Base-by-base conservation (phyloP, 345 rosid genomes). In the Geranium brycei region DNA sequence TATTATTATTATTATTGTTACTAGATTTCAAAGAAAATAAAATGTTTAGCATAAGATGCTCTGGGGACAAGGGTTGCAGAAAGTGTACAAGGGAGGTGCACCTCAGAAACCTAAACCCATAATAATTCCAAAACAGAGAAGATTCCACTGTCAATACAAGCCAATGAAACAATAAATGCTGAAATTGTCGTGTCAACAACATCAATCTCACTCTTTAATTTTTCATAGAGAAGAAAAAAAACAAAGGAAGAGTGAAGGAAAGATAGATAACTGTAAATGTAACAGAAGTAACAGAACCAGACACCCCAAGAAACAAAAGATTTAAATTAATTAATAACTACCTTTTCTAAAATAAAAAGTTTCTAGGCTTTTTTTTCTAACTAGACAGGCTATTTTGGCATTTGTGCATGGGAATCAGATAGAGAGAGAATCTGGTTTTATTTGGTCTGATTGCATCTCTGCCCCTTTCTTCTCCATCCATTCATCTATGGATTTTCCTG, bases 111-210 rank as follows among this genome's bases (percentile, higher is more conserved):
- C 47, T 38, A 71, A 65, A 61, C 47, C 47, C 53, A 47, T 47
- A 13, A 47, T 11, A 47, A 47, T 47, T 10, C 53, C 53, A 66
- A 72, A 66, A 64, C 72, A 58, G 67, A 12, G 57, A 73, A 75
- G 80, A 77, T 75, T 73, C 73, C 75, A 60, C 60, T 18, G 38
- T 11, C 19, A 58, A 40, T 28, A 71, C 58, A 66, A 65, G 19
- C 62, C 75, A 60, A 71, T 61, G 17, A 40, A 61, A 56, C 57
- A 51, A 62, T 47, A 70, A 63, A 55, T 31, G 66, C 70, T 67
- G 56, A 68, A 59, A 71, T 11, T 58, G 77, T 76, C 78, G 62
- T 69, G 69, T 77, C 79, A 78, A 68, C 18, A 51, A 56, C 73
- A 75, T n/a, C n/a, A n/a, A n/a, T n/a, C 12, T 7, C 41, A n/a